Base-by-base conservation (phyloP, 176 grass and related monocot species). In the Rhynchospora breviuscula region DNA sequence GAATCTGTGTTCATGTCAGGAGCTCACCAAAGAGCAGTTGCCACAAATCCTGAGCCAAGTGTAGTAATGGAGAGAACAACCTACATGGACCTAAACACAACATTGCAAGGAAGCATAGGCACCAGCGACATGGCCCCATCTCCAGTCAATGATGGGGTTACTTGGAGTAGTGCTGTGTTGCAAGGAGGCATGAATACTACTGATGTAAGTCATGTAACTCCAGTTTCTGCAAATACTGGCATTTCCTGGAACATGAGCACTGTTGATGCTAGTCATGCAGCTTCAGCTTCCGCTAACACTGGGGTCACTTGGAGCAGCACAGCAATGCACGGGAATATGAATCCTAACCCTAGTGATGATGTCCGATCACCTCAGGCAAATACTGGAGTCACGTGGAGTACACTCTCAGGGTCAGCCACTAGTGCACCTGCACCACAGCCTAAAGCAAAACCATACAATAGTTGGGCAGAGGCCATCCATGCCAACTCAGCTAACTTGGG, bases 1-100 rank as follows among this genome's bases (percentile, higher is more conserved):
- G 84, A 82, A 68, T 82, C 80, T 51, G 51, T 82, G 48, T 82
- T 82, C 44, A 82, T 67, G 52, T 82, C 80, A 81, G 79, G 79
- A 6, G 33, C 79, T 46, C 59, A 44, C 29, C 83, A 53, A 74
- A 74, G 70, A 85, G 70, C 33, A 43, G 52, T 78, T 46, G 18
- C 22, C 22, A 13, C 45, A 51, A 82, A 51, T 10, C 80, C 58
- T n/a, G 62, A 81, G 58, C 59, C 60, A 5, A 78, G 73, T 57
- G 33, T 66, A 51, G 63, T 82, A 47, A n/a, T 82, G 40, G 80
- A 63, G 45, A 82, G 62, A 68, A 54, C 80, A 29, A 82, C 80
- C 22, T 82, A 82, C 44, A 66, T 82, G 60, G 80, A 82, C 63
- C 44, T 82, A 31, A 82, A 82, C 80, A 82, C 80, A 52, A 82